Evolutionary conservation across 2,329 filamentous ascomycete species (phyloP).

Genomic region (Fusarium veterinarium): DNA sequence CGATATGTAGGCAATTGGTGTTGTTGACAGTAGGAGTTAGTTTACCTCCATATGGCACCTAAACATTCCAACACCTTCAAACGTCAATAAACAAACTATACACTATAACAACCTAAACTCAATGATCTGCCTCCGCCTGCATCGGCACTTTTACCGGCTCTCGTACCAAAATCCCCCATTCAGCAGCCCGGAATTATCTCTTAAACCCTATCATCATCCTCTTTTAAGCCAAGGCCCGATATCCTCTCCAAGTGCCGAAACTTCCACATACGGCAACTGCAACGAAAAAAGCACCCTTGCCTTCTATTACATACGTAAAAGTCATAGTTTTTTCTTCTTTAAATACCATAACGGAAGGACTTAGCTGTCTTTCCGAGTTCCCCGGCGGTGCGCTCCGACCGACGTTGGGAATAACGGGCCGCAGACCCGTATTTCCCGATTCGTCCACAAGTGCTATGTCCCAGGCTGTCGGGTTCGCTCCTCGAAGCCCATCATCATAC

Average conservation of each 20-base stretch:
- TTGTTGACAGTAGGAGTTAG: neutral
- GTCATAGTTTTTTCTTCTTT: neutral
- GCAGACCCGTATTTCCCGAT: slow-evolving; percentile 32
- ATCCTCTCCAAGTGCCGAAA: slow-evolving; percentile 14
- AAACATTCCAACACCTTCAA: neutral
- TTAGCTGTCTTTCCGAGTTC: neutral
- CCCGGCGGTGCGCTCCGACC: slow-evolving; percentile 32
- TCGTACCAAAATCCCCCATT: neutral
- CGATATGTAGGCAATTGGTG: neutral
- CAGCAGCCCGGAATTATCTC: neutral
- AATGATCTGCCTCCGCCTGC: slow-evolving; percentile 17
- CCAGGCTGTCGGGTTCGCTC: slow-evolving; percentile 27
- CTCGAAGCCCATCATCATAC: neutral
- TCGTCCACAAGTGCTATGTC: neutral
- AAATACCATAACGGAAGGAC: neutral
- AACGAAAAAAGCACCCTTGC: slow-evolving; percentile 12
- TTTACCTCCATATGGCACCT: neutral
- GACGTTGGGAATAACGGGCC: slow-evolving; percentile 37
- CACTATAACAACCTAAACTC: neutral
- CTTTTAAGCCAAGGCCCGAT: slow-evolving; percentile 7
- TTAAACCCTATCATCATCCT: neutral
- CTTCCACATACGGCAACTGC: slow-evolving; percentile 19
- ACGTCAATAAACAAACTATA: neutral
- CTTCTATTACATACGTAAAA: neutral
- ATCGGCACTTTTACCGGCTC: slow-evolving; percentile 12